These are phyloP conservation scores for Penicillium lividum DNA, from an alignment of 495 filamentous ascomycete species.

Conservation along the genomic window DNA sequence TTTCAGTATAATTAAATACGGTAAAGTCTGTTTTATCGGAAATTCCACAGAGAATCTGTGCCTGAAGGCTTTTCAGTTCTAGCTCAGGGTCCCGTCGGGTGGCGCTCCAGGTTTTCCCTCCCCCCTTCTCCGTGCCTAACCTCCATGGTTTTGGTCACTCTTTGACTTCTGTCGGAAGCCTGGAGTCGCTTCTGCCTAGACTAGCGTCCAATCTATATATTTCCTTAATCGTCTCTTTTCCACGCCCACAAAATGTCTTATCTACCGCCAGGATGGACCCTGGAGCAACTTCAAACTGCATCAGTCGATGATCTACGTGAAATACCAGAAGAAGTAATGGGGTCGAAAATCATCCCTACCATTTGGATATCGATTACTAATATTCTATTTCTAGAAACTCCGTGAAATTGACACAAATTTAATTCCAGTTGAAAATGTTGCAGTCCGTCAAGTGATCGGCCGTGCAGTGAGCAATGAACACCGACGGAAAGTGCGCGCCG, in stretches of 20 bases:
- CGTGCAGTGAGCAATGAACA: constrained; percentile 3
- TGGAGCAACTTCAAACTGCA: constrained; percentile 6
- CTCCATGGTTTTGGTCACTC: too few species aligned
- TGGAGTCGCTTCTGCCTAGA: too few species aligned
- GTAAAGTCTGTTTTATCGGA: too few species aligned
- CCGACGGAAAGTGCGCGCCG: constrained; percentile 1
- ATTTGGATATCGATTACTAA: background rate
- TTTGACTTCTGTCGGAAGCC: too few species aligned
- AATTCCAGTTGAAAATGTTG: constrained; percentile 1
- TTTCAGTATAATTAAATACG: too few species aligned
- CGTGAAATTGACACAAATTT: constrained; percentile 1
- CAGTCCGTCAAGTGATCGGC: constrained; percentile 1
- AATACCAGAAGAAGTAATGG: constrained; percentile 7
- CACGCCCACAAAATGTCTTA: background rate
- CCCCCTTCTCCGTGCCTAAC: too few species aligned
- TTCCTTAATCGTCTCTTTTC: too few species aligned
- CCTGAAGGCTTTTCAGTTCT: too few species aligned
- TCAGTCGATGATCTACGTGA: constrained; percentile 8
- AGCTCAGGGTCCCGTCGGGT: too few species aligned
- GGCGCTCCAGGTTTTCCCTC: too few species aligned
- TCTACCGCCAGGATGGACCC: constrained; percentile 4
- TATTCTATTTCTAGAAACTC: background rate
- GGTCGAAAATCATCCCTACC: background rate
- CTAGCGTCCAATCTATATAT: too few species aligned
- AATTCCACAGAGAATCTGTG: too few species aligned